Percentiles rank a stretch among this genome's conserved stretches.
phyloP scores from a whole-genome alignment of 805 yeast species.

The Candida coquimbonensis region DNA sequence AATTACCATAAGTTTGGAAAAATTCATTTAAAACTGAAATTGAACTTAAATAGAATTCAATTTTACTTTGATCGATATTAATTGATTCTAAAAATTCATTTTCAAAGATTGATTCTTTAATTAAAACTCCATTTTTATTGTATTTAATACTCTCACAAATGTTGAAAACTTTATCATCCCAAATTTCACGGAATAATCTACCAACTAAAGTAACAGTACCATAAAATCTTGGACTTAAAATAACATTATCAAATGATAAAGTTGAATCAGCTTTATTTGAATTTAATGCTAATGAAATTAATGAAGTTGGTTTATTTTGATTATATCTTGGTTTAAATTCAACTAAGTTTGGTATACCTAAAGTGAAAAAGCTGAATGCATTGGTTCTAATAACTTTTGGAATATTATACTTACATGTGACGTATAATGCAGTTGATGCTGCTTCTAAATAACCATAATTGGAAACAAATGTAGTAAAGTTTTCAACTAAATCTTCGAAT shows the following conservation, averaged over 20 bases:
- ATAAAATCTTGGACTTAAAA: conserved; percentile 84
- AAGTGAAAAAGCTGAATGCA: conserved; percentile 36
- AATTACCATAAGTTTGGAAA: conserved; percentile 56
- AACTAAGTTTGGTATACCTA: conserved; percentile 35
- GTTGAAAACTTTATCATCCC: conserved; percentile 68
- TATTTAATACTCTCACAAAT: conserved; percentile 27
- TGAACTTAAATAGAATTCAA: conserved; percentile 68
- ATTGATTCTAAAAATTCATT: conserved; percentile 32
- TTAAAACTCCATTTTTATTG: conserved; percentile 26
- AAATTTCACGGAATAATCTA: conserved; percentile 68
- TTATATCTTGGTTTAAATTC: conserved; percentile 37
- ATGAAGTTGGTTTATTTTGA: conserved; percentile 1
- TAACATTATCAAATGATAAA: conserved; percentile 61
- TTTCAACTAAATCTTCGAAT: conserved; percentile 62
- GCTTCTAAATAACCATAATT: conserved; percentile 87
- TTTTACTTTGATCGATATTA: conserved; percentile 40
- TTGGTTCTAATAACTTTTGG: conserved; percentile 41
- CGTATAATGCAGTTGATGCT: conserved; percentile 79
- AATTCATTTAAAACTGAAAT: conserved; percentile 63
- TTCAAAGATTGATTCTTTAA: conserved; percentile 28
- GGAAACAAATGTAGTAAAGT: conserved; percentile 60
- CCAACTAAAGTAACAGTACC: conserved; percentile 77
- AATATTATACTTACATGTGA: conserved; percentile 69
- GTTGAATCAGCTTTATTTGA: conserved; percentile 14
- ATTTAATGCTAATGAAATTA: conserved; percentile 10